Evolutionary conservation across 2,329 filamentous ascomycete species (phyloP), one percentile per base, ranked within the genome.

Genomic region (Dryadomyces sulphureus): DNA sequence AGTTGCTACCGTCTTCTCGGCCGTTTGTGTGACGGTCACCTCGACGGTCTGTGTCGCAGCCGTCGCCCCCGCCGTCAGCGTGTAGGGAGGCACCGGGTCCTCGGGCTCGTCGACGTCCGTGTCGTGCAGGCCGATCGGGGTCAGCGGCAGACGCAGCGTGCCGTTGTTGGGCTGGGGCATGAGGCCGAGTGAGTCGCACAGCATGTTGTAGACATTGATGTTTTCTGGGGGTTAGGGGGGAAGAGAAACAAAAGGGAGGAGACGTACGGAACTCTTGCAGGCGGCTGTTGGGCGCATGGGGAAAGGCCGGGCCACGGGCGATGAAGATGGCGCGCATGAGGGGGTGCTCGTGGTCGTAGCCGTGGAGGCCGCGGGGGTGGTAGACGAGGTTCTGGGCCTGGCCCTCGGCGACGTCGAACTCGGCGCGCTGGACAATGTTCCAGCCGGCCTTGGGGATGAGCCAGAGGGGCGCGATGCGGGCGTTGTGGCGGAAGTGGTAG

Each of bases 291-390:
- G 84, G 79, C 35, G 75, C 66, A 55, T 95, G 89, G 0, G 87
- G 85, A 58, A 98, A 98, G 0, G 90, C 89, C 4, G 92, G 92
- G 0, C 92, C 92, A 35, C 86, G 72, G 1, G 92, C 92, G 42
- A 96, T 72, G 56, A 98, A 98, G 38, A 98, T 93, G 0, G 92
- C 90, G 35, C 92, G 72, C 92, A 98, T 98, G 39, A 98, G 69
- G 0, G 90, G 89, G 59, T 98, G 82, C 56, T 94, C 81, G 56
- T 94, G 82, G 59, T 98, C 92, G 59, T 96, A 98, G 2, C 92
- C 92, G 58, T 98, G 92, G 2, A 98, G 66, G 2, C 92, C 92
- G 24, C 74, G 75, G 0, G 92, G 92, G 53, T 82, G 73, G 57
- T 95, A 98, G 0, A 77, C 68, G 12, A 75, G 60, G 0, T 76